These are phyloP conservation scores for Lentinula lateritia DNA, from an alignment of 768 basidiomycete species.

Conservation along the genomic window DNA sequence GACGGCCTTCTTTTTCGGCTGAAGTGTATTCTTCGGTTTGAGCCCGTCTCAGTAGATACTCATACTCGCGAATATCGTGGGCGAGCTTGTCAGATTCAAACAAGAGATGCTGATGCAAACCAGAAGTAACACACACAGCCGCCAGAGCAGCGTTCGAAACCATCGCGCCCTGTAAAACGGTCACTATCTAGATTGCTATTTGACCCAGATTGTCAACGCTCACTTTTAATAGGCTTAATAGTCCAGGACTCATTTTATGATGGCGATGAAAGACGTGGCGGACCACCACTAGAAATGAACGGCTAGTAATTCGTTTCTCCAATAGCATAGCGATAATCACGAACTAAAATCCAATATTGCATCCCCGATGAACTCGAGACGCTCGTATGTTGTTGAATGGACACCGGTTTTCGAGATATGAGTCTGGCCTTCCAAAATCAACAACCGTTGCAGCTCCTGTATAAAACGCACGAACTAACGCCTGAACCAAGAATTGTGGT, in stretches of 20 bases:
- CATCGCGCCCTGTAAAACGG: constrained; percentile 62
- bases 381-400: constrained; percentile 59
- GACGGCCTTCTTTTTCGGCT: constrained; percentile 43
- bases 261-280: constrained; percentile 64
- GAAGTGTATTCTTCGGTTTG: constrained; percentile 39
- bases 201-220: constrained; percentile 1
- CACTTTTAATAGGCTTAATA: constrained; percentile 77
- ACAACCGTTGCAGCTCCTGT: neutral
- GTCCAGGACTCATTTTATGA: constrained; percentile 63
- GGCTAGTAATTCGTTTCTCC: neutral
- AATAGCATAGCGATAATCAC: constrained; percentile 19
- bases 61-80: constrained; percentile 48
- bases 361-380: constrained; percentile 84
- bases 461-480: constrained; percentile 47
- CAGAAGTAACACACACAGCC: constrained; percentile 66
- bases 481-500: constrained; percentile 63
- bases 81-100: constrained; percentile 51
- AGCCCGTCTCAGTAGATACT: constrained; percentile 36
- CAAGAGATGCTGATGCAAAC: constrained; percentile 57
- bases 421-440: constrained; percentile 38
- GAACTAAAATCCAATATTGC: constrained; percentile 78
- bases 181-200: neutral
- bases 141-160: constrained; percentile 77
- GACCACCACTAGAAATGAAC: constrained; percentile 52
- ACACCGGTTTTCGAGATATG: constrained; percentile 57